phyloP scores from a whole-genome alignment of 768 basidiomycete genomes.

The Tulasnella sp. region DNA sequence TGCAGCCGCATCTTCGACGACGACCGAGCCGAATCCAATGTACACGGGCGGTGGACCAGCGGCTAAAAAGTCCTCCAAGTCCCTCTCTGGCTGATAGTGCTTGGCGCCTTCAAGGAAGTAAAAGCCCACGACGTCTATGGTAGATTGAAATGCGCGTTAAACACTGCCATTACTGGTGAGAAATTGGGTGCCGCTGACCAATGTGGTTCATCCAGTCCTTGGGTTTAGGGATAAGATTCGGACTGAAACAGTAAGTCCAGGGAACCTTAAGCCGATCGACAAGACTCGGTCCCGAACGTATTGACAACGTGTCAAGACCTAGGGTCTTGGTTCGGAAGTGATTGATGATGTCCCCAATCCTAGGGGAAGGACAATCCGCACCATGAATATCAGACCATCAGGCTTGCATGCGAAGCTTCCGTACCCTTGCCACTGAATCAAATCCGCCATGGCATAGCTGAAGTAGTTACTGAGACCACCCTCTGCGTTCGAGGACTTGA shows the following conservation, averaged over 20 bases:
- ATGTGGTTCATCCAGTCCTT: slow-evolving; percentile 52
- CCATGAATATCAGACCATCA: not conserved
- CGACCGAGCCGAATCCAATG: slow-evolving; percentile 54
- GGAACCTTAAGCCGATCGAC: slow-evolving; percentile 44
- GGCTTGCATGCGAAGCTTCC: not conserved
- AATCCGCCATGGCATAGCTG: slow-evolving; percentile 46
- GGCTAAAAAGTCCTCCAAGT: slow-evolving; percentile 38
- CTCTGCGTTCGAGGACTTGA: slow-evolving; percentile 43
- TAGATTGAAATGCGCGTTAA: not conserved
- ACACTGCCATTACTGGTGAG: not conserved
- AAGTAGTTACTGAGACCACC: slow-evolving; percentile 45
- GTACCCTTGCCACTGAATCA: slow-evolving; percentile 51
- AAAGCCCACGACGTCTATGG: slow-evolving; percentile 48
- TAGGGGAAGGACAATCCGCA: slow-evolving; percentile 18
- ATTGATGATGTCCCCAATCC: slow-evolving; percentile 50
- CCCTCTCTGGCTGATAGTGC: slow-evolving; percentile 36
- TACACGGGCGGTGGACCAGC: slow-evolving; percentile 44
- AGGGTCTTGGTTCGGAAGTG: slow-evolving; percentile 40
- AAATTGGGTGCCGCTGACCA: slow-evolving; percentile 26
- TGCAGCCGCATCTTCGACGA: slow-evolving; percentile 41
- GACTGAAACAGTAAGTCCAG: slow-evolving; percentile 54
- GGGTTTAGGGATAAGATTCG: slow-evolving; percentile 46
- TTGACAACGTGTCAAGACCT: slow-evolving; percentile 36
- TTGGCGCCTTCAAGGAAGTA: slow-evolving; percentile 47
- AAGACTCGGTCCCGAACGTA: slow-evolving; percentile 40